Conservation (phyloP, 2,329 filamentous ascomycete genomes). For the Stemphylium beticola region DNA sequence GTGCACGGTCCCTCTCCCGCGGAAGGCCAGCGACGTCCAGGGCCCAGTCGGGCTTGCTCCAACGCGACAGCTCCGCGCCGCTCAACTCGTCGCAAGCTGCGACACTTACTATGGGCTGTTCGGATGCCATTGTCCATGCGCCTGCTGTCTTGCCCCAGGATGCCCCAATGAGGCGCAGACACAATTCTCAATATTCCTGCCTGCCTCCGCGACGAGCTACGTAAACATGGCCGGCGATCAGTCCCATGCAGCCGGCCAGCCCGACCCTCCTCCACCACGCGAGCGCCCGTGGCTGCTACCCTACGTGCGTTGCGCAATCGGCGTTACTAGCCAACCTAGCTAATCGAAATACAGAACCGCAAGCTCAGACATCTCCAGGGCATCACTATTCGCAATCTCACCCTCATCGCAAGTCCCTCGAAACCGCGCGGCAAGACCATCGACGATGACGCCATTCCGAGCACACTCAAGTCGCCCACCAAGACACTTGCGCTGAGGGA, state of each 20-base stretch:
- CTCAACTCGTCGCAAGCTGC: not conserved
- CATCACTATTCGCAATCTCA: conserved; percentile 85
- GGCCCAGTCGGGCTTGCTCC: conserved; percentile 23
- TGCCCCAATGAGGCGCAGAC: conserved; percentile 12
- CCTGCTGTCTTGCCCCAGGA: not conserved
- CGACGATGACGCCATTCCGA: conserved; percentile 77
- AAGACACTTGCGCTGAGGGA: conserved; percentile 67
- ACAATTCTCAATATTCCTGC: not conserved
- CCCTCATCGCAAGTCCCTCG: conserved; percentile 62
- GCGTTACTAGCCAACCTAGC: not conserved
- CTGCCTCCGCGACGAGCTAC: conserved; percentile 11
- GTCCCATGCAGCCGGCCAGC: conserved; percentile 14
- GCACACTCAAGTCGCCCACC: conserved; percentile 67
- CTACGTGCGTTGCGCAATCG: conserved; percentile 33
- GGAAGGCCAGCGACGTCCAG: conserved; percentile 12
- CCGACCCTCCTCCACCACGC: conserved; percentile 28
- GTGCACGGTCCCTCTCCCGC: conserved; percentile 16
- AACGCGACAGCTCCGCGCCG: conserved; percentile 26
- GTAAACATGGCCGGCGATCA: conserved; percentile 34
- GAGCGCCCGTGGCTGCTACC: conserved; percentile 49
- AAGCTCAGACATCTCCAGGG: conserved; percentile 86
- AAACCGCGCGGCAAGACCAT: conserved; percentile 65
- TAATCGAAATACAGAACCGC: conserved; percentile 68
- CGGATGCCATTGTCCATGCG: conserved; percentile 7
- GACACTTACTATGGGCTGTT: conserved; percentile 21